Evolutionary conservation across 192 early-diverging fungal genomes (phyloP).

Genomic region (Obelidium mucronatum): DNA sequence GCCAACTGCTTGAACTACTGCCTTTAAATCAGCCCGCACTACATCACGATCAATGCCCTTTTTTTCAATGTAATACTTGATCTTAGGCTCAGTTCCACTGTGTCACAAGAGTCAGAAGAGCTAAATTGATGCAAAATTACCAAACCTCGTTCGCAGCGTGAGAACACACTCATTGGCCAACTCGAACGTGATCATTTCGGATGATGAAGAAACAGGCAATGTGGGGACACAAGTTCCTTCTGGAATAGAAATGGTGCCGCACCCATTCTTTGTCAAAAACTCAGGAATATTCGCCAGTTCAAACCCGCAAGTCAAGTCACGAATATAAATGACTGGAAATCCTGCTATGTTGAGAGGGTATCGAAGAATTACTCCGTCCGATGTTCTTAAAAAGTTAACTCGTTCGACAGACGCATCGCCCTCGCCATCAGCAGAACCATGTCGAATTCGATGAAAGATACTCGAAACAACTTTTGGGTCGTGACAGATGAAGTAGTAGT

Average conservation of each 20-base stretch:
- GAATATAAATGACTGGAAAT: conserved; percentile 71
- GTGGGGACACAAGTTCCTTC: conserved; percentile 60
- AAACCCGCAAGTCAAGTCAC: conserved; percentile 90
- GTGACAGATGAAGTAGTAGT: conserved; percentile 88
- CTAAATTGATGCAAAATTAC: conserved; percentile 57
- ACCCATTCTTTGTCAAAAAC: conserved; percentile 55
- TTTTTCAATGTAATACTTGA: conserved; percentile 53
- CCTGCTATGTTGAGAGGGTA: conserved; percentile 79
- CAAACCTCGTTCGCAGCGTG: conserved; percentile 52
- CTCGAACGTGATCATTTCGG: conserved; percentile 93
- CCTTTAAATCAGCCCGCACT: not conserved
- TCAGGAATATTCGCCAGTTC: conserved; percentile 52
- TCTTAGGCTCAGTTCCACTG: conserved; percentile 77
- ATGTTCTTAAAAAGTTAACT: not conserved
- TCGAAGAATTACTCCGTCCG: conserved; percentile 51
- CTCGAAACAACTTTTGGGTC: conserved; percentile 70
- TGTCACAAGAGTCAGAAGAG: conserved; percentile 54
- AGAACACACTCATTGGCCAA: conserved; percentile 36
- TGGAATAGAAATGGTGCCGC: conserved; percentile 19
- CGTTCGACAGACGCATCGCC: conserved; percentile 4
- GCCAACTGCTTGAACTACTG: conserved; percentile 23
- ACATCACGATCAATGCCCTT: conserved; percentile 16
- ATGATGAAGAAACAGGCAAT: conserved; percentile 75
- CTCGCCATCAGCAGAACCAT: conserved; percentile 49
- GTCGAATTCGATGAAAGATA: conserved; percentile 87